Base-by-base conservation (phyloP, 495 filamentous ascomycete species). In the Glutinoglossum americanum region DNA sequence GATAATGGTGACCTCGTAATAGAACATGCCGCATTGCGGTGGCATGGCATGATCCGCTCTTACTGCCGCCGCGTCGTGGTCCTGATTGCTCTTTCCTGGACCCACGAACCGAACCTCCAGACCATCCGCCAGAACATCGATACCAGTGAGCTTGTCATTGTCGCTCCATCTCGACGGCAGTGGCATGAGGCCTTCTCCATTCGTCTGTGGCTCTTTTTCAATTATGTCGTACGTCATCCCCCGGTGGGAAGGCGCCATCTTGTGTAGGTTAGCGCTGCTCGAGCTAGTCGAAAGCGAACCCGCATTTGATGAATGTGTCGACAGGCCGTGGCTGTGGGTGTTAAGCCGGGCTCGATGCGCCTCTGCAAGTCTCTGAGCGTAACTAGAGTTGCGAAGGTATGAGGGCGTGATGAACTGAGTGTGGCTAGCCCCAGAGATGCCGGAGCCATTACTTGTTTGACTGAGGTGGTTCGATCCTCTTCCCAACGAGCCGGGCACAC, bases 21-120 rank as follows among this genome's bases (percentile, higher is more conserved):
- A 99, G 69, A 95, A 97, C 57, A 98, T 83, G 0, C 92, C 92
- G 62, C 84, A 89, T 67, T 93, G 81, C 51, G 81, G 75, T n/a
- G 92, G 85, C 82, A 98, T 96, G 27, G 81, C 80, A 67, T 89
- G 75, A 64, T 99, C 86, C 37, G 93, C 80, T 35, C 92, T 82
- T 60, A 94, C 77, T 17, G 87, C 78, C 37, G 80, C 87, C 54
- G 87, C 87, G 64, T 96, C 92, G 65, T 88, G 83, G 35, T 94
- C 85, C 19, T 58, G 39, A 61, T 74, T 71, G 32, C 74, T 73
- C 66, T 83, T 82, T 48, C 71, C 67, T 0, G 73, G 68, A 26
- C 82, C 82, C 27, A 68, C 70, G 64, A 87, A 93, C 60, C 84
- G 81, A 25, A 94, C 82, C 64, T 94, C 87, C 57, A 79, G 71